Percentiles rank a stretch among this genome's conserved stretches.
Evolutionary conservation across 225 moss, liverwort and hornwort species (phyloP).

Genomic region (Physcomitrium patens): DNA sequence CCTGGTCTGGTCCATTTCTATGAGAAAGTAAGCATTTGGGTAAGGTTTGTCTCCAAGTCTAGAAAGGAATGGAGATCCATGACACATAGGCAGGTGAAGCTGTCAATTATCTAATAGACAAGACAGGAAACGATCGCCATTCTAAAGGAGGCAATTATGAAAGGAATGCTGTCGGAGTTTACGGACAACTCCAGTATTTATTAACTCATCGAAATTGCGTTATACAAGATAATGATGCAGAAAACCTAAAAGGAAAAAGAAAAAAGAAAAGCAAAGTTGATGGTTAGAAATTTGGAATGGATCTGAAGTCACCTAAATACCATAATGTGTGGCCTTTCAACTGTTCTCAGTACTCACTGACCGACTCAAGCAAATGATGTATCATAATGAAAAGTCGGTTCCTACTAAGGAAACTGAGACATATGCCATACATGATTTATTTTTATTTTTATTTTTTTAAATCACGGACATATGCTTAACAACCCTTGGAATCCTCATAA

Average conservation of each 20-base stretch:
- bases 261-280: too few species aligned
- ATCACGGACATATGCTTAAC: slow-evolving; percentile 3
- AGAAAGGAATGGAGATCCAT: too few species aligned
- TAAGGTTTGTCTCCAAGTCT: too few species aligned
- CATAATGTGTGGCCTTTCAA: background rate
- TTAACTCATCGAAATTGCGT: background rate
- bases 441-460: too few species aligned
- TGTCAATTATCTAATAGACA: background rate
- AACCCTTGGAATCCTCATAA: slow-evolving; percentile 4
- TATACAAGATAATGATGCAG: background rate
- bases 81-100: background rate
- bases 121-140: background rate
- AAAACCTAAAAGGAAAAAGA: background rate
- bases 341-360: background rate
- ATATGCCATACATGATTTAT: background rate
- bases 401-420: background rate
- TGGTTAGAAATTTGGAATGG: background rate
- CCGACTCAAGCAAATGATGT: too few species aligned
- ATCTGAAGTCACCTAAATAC: background rate
- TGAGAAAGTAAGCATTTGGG: too few species aligned
- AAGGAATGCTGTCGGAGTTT: background rate
- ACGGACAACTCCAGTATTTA: background rate
- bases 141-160: background rate
- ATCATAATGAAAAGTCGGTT: too few species aligned
- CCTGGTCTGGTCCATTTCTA: too few species aligned